phyloP scores from a whole-genome alignment of 2,329 filamentous ascomycete species.

The Malbranchea zuffiana region DNA sequence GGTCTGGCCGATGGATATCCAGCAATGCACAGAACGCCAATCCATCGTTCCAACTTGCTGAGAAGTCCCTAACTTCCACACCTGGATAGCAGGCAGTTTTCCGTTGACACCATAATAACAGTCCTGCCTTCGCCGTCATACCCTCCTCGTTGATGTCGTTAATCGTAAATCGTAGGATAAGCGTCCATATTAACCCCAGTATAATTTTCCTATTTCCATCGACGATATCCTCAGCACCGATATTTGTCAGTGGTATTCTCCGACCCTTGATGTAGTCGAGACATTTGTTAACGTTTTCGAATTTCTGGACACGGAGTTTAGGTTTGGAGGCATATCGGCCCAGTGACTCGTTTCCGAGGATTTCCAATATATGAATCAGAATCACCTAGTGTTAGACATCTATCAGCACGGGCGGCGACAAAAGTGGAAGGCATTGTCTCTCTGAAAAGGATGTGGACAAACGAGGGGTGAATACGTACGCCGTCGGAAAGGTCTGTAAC shows the following conservation, averaged over 20 bases:
- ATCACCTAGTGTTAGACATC: slow-evolving; percentile 51
- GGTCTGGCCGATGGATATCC: slow-evolving; percentile 90
- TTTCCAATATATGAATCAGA: slow-evolving; percentile 93
- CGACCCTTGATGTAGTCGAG: slow-evolving; percentile 85
- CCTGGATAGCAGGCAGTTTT: slow-evolving; percentile 98
- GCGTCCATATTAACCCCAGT: slow-evolving; percentile 90
- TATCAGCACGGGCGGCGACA: slow-evolving; percentile 2
- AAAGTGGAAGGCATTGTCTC: slow-evolving; percentile 2
- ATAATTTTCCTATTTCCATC: slow-evolving; percentile 98
- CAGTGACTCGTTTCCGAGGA: slow-evolving; percentile 85
- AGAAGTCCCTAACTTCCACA: slow-evolving; percentile 91
- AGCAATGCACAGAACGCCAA: slow-evolving; percentile 91
- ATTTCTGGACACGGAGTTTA: slow-evolving; percentile 89
- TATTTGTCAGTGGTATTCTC: slow-evolving; percentile 95
- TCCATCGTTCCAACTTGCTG: slow-evolving; percentile 91
- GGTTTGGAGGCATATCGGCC: slow-evolving; percentile 94
- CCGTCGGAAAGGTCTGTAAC: slow-evolving; percentile 87
- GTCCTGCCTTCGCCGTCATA: slow-evolving; percentile 90
- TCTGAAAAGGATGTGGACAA: slow-evolving; percentile 1
- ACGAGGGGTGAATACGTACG: slow-evolving; percentile 45
- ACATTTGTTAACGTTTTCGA: slow-evolving; percentile 95
- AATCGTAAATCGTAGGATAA: slow-evolving; percentile 96
- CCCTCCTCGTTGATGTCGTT: slow-evolving; percentile 98
- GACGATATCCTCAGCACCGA: slow-evolving; percentile 94
- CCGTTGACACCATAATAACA: slow-evolving; percentile 92